Conservation (phyloP, 495 filamentous ascomycete species). For the Tuber aestivum region DNA sequence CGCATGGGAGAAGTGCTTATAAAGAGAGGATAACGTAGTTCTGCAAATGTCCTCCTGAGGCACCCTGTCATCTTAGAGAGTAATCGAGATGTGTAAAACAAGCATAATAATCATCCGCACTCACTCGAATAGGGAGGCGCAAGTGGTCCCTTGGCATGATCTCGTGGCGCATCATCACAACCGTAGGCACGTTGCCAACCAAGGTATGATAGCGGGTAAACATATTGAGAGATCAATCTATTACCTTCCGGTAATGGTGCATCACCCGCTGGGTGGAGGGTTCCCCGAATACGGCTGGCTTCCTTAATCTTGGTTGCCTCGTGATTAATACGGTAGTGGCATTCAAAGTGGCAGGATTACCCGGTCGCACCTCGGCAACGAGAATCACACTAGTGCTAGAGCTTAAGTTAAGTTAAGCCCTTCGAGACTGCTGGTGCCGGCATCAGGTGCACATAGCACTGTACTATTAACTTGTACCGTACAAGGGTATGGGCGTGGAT, state of each 20-base stretch:
- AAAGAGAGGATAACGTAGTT: neutral
- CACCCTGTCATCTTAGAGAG: neutral
- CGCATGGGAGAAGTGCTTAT: neutral
- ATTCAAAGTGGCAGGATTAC: neutral
- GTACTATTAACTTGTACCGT: too few relatives aligned
- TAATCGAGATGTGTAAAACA: neutral
- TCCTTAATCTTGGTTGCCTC: neutral
- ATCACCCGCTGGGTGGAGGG: neutral
- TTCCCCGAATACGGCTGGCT: too few relatives aligned
- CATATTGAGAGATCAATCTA: too few relatives aligned
- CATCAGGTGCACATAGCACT: neutral
- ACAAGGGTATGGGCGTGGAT: too few relatives aligned
- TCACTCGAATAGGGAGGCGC: neutral
- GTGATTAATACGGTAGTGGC: neutral
- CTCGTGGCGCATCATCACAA: neutral
- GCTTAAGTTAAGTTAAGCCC: neutral
- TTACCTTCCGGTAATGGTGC: neutral
- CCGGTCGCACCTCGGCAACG: neutral
- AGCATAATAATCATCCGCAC: neutral
- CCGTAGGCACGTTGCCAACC: neutral
- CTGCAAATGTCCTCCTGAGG: neutral
- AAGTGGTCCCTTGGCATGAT: neutral
- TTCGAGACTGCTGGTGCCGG: neutral
- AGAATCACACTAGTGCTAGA: neutral
- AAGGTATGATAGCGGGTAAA: too few relatives aligned